These are phyloP conservation scores for Amanita rimosa DNA, from an alignment of 768 basidiomycete species.

Conservation along the genomic window DNA sequence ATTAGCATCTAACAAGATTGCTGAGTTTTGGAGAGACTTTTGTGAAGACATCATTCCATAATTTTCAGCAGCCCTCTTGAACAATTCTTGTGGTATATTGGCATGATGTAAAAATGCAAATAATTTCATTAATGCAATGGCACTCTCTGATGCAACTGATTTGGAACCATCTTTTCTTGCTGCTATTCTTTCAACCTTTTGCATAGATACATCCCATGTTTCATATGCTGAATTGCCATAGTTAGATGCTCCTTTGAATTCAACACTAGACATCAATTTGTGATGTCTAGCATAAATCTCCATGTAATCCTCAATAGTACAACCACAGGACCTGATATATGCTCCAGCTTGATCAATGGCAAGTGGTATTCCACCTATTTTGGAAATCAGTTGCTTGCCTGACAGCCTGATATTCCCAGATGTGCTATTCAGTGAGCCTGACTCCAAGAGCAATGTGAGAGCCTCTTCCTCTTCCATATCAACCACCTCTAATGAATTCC, in stretches of 20 bases:
- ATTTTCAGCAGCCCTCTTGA: not conserved
- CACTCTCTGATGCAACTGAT: not conserved
- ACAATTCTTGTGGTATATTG: not conserved
- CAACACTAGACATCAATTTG: not conserved
- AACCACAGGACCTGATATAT: not conserved
- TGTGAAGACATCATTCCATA: not conserved
- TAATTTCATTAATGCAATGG: not conserved
- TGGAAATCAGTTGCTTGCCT: not conserved
- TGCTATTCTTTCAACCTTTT: not conserved
- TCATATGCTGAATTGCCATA: not conserved
- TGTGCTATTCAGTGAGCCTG: not conserved
- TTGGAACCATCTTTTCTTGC: not conserved
- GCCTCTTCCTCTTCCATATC: no score
- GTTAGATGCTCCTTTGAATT: not conserved
- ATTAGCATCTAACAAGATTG: not conserved
- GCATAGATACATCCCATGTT: slow-evolving; percentile 2
- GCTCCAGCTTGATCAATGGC: slow-evolving; percentile 9
- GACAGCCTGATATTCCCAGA: not conserved
- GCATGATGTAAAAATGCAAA: not conserved
- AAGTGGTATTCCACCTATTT: slow-evolving; percentile 1
- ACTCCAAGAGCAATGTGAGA: no score
- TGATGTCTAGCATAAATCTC: not conserved
- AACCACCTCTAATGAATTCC: no score
- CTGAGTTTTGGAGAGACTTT: no score
- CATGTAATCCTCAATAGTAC: not conserved